Percentiles rank a stretch among this genome's conserved stretches.
Evolutionary conservation across 176 grass and related monocot genomes (phyloP).

Genomic region (Raddia guianensis): DNA sequence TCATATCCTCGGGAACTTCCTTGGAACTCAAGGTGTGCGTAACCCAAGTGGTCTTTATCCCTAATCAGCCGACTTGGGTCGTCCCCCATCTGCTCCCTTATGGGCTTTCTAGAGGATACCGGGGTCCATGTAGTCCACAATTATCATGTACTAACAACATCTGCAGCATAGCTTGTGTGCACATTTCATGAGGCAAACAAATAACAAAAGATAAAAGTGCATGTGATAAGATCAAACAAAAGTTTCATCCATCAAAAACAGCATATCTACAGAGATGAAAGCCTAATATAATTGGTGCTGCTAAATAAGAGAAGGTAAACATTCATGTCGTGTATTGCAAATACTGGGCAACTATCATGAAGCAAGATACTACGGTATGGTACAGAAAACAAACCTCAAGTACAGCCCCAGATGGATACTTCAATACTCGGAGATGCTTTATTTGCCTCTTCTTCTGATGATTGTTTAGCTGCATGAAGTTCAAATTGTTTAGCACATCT

Average conservation of each 20-base stretch:
- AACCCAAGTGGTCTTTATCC: no score
- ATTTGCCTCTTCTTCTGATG: slow-evolving; percentile 59
- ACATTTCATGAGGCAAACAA: no score
- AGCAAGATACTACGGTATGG: slow-evolving; percentile 35
- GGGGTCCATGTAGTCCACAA: no score
- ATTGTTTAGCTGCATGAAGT: slow-evolving; percentile 74
- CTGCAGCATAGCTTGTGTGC: no score
- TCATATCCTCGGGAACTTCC: no score
- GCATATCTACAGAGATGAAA: slow-evolving; percentile 22
- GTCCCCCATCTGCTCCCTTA: no score
- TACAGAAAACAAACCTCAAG: slow-evolving; percentile 82
- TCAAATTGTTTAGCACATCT: slow-evolving; percentile 38
- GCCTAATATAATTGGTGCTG: slow-evolving; percentile 28
- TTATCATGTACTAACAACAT: no score
- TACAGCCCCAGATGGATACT: slow-evolving; percentile 94
- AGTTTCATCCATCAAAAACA: slow-evolving; percentile 14
- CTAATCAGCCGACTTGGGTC: no score
- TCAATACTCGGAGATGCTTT: slow-evolving; percentile 88
- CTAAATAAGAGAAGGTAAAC: slow-evolving; percentile 5
- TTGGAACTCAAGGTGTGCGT: no score
- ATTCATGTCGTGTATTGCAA: neutral
- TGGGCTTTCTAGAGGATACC: no score
- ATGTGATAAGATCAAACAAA: slow-evolving; percentile 22
- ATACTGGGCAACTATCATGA: slow-evolving; percentile 25
- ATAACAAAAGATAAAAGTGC: no score